Percentiles rank a stretch among this genome's conserved stretches.
Evolutionary conservation across 106 monocot species (phyloP).

Genomic region (Amphibolis antarctica): DNA sequence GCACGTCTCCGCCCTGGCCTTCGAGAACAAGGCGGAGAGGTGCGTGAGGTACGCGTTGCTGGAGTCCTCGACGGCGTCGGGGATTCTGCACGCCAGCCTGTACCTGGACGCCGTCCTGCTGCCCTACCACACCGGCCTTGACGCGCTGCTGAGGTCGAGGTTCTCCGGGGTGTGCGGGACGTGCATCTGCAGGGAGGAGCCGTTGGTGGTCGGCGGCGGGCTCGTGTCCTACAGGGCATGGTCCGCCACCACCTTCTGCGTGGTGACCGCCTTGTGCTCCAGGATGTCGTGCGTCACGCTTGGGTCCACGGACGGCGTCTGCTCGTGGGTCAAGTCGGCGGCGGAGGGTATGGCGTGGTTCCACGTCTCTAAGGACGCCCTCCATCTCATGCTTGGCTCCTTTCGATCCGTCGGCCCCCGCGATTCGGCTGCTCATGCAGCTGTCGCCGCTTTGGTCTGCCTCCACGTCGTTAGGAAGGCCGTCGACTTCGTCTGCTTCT

Average conservation of each 20-base stretch:
- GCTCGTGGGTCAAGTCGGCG: constrained; percentile 15
- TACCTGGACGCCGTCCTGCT: constrained; percentile 53
- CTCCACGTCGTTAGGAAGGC: constrained; percentile 40
- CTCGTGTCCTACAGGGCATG: constrained; percentile 37
- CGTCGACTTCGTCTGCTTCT: background rate
- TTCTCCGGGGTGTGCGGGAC: constrained; percentile 59
- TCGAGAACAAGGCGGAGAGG: constrained; percentile 29
- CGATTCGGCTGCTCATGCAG: constrained; percentile 23
- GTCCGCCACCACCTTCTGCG: constrained; percentile 39
- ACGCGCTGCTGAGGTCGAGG: constrained; percentile 34
- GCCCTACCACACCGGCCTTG: constrained; percentile 84
- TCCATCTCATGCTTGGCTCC: constrained; percentile 26
- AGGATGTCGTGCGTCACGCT: constrained; percentile 45
- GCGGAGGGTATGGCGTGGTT: constrained; percentile 54
- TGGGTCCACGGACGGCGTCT: constrained; percentile 27
- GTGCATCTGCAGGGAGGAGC: constrained; percentile 50
- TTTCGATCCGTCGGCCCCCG: constrained; percentile 4
- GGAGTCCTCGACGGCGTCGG: constrained; percentile 72
- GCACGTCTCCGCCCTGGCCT: constrained; percentile 61
- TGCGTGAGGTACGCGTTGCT: constrained; percentile 40
- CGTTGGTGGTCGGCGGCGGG: constrained; percentile 64
- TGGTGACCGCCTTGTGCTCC: constrained; percentile 38
- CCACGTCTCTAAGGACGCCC: constrained; percentile 27
- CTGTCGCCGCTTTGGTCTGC: constrained; percentile 22
- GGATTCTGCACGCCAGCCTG: constrained; percentile 64